Base-by-base conservation (phyloP, 2,329 filamentous ascomycete genomes). In the Zalaria obscura region DNA sequence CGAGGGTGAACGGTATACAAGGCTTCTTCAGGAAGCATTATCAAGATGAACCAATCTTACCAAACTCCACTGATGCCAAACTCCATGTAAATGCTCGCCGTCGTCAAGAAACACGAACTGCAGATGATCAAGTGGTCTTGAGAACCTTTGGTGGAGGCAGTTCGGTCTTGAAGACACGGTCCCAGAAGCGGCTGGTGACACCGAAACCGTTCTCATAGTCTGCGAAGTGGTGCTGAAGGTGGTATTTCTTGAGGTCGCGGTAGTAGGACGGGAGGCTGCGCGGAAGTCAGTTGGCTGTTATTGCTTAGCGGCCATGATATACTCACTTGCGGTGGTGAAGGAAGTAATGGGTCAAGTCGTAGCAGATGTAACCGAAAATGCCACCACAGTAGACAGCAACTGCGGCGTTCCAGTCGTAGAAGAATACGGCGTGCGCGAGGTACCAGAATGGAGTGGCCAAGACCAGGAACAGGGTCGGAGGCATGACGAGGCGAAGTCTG, bases 291-390 rank as follows among this genome's bases (percentile, higher is more conserved):
- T 25, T 3, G n/a, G 25, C 18, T 27, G 32, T 7, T 11, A 44
- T 11, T 4, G 6, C 34, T 26, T 10, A 27, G 27, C 27, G 26
- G 36, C 11, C n/a, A 9, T 5, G 8, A 18, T 18, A 28, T 10
- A 70, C 73, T 61, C 59, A 78, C 73, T 86, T 93, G 65, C 83
- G 77, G 67, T 98, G 91, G 62, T 98, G 91, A 33, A 98, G 74
- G 73, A 98, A 98, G 71, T 96, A 98, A 63, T 98, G 91, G 2
- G 91, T 98, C 68, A 95, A 57, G 61, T 98, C 91, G 66, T 98
- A 98, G 70, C 83, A 87, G 47, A 95, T 74, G 60, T 98, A 98
- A 43, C 91, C 91, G 53, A 94, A 93, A 48, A 98, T 79, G 47
- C 88, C 91, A 39, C 91, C 91, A 54, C 80, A 89, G 68, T 74